Conservation (phyloP, 2,329 filamentous ascomycete species). For the Neodidymelliopsis sp. region DNA sequence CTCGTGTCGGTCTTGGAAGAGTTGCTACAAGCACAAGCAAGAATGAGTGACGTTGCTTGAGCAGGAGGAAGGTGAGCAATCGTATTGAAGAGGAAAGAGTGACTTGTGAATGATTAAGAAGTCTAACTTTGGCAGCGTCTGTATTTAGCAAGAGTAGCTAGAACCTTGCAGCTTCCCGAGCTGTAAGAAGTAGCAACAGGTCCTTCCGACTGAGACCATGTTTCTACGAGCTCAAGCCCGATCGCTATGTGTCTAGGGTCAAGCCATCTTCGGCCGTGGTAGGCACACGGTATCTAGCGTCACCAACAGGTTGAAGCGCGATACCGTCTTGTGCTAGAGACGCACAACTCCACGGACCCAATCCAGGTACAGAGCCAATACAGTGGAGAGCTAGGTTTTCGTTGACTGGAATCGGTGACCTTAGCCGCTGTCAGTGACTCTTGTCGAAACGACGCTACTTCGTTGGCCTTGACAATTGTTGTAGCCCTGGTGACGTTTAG, state of each 20-base stretch:
- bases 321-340: conserved; percentile 9
- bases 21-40: conserved; percentile 10
- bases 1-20: not conserved
- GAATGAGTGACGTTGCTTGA: conserved; percentile 13
- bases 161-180: conserved; percentile 14
- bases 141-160: conserved; percentile 20
- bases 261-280: conserved; percentile 12
- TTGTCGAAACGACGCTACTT: not conserved
- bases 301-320: conserved; percentile 16
- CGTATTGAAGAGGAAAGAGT: conserved; percentile 7
- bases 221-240: conserved; percentile 9
- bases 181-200: conserved; percentile 16
- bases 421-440: conserved; percentile 6
- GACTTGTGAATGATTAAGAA: conserved; percentile 17
- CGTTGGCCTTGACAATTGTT: conserved; percentile 1
- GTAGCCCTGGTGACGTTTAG: conserved; percentile 6
- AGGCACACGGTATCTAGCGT: conserved; percentile 15
- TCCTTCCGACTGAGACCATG: conserved; percentile 9
- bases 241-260: conserved; percentile 19
- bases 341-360: conserved; percentile 1
- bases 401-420: not conserved
- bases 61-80: conserved; percentile 5
- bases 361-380: conserved; percentile 6
- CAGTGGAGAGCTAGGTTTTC: conserved; percentile 15
- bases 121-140: conserved; percentile 8